phyloP scores from a whole-genome alignment of 1,284 basidiomycete genomes.

The Tausonia pullulans region DNA sequence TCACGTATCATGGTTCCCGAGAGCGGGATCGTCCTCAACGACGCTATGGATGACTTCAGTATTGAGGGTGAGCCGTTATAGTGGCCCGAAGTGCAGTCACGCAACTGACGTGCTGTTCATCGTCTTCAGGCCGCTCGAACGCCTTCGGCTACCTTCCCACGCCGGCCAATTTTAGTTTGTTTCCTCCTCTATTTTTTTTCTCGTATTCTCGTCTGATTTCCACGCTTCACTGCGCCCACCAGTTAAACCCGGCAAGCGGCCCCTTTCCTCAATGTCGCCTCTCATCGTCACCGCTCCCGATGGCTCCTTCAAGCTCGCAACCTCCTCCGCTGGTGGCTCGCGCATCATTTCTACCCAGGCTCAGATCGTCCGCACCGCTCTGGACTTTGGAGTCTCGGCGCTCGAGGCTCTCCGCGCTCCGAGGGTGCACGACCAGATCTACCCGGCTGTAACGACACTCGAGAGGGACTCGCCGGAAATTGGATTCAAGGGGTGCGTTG shows the following conservation, averaged over 20 bases:
- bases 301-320: constrained; percentile 21
- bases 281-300: constrained; percentile 25
- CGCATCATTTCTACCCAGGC: constrained; percentile 30
- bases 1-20: constrained; percentile 30
- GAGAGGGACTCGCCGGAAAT: constrained; percentile 18
- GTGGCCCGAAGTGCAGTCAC: too few species aligned
- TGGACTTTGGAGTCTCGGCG: constrained; percentile 24
- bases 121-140: constrained; percentile 19
- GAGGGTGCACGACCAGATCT: constrained; percentile 30
- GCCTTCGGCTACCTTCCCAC: constrained; percentile 29
- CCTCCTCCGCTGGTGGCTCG: constrained; percentile 27
- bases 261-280: constrained; percentile 29
- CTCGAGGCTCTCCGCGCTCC: constrained; percentile 23
- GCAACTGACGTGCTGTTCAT: background rate
- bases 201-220: background rate
- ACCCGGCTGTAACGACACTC: constrained; percentile 24
- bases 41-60: constrained; percentile 32
- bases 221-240: background rate
- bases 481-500: constrained; percentile 3
- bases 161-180: constrained; percentile 27
- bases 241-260: constrained; percentile 22
- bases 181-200: background rate
- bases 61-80: constrained; percentile 21
- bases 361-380: constrained; percentile 26
- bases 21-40: constrained; percentile 30